Evolutionary conservation across 257 asterid species (phyloP).

Genomic region (Nemophila menziesii): DNA sequence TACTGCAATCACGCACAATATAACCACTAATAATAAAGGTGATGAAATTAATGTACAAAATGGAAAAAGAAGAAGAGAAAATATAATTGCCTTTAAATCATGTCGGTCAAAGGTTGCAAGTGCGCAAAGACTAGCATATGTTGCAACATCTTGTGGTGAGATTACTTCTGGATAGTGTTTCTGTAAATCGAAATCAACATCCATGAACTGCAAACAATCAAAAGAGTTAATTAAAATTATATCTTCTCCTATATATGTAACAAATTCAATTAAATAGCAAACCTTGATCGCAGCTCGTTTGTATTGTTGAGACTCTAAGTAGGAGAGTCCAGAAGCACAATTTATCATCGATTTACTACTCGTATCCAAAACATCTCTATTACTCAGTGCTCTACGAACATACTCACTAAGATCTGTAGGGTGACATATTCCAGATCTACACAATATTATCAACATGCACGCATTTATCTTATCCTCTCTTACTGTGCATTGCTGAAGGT

Average conservation of each 20-base stretch:
- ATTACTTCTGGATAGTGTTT: conserved; percentile 74
- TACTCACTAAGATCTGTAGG: conserved; percentile 84
- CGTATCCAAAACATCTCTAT: conserved; percentile 62
- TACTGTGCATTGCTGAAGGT: conserved; percentile 94
- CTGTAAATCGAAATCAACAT: conserved; percentile 72
- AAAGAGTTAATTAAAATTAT: conserved; percentile 2
- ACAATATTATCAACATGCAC: conserved; percentile 85
- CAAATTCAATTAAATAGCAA: conserved; percentile 11
- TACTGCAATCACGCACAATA: no score
- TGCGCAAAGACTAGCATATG: conserved; percentile 96
- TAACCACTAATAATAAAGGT: conserved; percentile 9
- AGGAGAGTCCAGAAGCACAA: conserved; percentile 90
- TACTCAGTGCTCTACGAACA: conserved; percentile 76
- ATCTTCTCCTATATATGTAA: no score
- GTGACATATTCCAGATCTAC: conserved; percentile 98
- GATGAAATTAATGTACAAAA: conserved; percentile 6
- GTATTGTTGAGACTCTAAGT: conserved; percentile 66
- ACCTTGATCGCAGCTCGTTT: conserved; percentile 99
- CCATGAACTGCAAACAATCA: conserved; percentile 60
- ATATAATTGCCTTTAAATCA: conserved; percentile 62
- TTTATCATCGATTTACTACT: conserved; percentile 57
- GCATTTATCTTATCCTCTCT: conserved; percentile 70
- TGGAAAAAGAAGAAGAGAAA: background rate
- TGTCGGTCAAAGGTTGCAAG: conserved; percentile 95
- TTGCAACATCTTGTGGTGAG: conserved; percentile 94